phyloP scores from a whole-genome alignment of 140 eudicot species.

The Oenanthe javanica region DNA sequence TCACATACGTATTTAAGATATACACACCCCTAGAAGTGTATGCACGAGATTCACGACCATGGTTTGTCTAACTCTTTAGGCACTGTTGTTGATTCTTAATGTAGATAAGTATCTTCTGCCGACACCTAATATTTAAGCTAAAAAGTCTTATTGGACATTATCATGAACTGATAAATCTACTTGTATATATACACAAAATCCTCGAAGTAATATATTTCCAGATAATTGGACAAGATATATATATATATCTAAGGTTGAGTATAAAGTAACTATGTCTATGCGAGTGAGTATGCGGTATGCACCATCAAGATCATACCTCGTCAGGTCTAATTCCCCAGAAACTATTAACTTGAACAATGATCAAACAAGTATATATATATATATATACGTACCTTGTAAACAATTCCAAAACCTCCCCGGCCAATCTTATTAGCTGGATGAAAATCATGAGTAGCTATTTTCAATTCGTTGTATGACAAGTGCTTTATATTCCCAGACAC shows the following conservation, averaged over 20 bases:
- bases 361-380: too few relatives aligned
- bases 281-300: too few relatives aligned
- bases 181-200: not conserved
- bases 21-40: too few relatives aligned
- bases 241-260: too few relatives aligned
- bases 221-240: too few relatives aligned
- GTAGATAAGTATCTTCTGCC: not conserved
- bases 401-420: slow-evolving; percentile 91
- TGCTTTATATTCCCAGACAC: slow-evolving; percentile 30
- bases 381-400: slow-evolving; percentile 60
- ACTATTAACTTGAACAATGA: too few relatives aligned
- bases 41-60: not conserved
- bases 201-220: too few relatives aligned
- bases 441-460: slow-evolving; percentile 60
- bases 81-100: not conserved
- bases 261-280: too few relatives aligned
- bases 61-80: not conserved
- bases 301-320: too few relatives aligned
- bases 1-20: not conserved
- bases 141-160: not conserved
- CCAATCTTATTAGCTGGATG: slow-evolving; percentile 70
- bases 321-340: too few relatives aligned
- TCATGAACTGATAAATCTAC: too few relatives aligned
- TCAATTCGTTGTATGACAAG: slow-evolving; percentile 58
- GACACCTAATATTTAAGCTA: not conserved